Evolutionary conservation across 2,329 filamentous ascomycete species (phyloP).

Genomic region (Fusarium marasasianum): DNA sequence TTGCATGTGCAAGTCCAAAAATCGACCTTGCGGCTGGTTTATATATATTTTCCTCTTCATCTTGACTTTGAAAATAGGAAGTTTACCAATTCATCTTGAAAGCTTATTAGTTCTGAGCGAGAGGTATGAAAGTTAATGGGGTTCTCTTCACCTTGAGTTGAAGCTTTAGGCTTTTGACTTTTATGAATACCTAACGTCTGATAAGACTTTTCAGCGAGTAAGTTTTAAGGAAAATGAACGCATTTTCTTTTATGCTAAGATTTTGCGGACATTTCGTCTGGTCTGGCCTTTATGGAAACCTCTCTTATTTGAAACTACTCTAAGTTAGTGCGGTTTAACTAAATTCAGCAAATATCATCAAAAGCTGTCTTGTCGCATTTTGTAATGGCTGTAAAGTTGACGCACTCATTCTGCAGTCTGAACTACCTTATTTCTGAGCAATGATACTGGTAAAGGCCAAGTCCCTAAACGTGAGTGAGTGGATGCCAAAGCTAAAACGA

Average conservation of each 20-base stretch:
- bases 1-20: too few relatives aligned
- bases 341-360: accelerated
- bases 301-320: accelerated
- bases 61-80: neutral
- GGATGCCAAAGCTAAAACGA: neutral
- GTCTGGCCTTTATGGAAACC: neutral
- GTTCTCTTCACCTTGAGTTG: neutral
- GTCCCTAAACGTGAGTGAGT: neutral
- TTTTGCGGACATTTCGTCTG: accelerated
- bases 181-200: too few relatives aligned
- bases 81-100: neutral
- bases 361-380: too few relatives aligned
- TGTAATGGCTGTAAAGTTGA: neutral
- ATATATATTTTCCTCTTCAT: neutral
- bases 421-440: too few relatives aligned
- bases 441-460: too few relatives aligned
- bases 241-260: neutral
- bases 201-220: too few relatives aligned
- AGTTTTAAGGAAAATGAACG: accelerated
- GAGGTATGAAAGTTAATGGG: accelerated
- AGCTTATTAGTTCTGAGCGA: too few relatives aligned
- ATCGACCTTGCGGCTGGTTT: accelerated
- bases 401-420: neutral
- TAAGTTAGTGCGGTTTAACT: accelerated
- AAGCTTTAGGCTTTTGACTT: neutral